Base-by-base conservation (phyloP, 1,284 basidiomycete species). In the Irpex sp. region DNA sequence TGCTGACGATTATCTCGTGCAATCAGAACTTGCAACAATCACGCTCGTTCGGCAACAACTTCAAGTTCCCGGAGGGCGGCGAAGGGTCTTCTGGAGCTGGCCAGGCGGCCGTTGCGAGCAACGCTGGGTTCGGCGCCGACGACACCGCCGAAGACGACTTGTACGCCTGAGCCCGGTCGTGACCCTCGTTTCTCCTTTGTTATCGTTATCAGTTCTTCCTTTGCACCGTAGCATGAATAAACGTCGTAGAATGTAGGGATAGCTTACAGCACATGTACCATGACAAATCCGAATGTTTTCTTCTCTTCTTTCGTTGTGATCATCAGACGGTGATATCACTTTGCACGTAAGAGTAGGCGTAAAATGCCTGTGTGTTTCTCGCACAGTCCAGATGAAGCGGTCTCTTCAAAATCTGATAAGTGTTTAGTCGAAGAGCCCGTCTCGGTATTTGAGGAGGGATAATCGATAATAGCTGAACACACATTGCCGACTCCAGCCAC, bases 51-150 rank as follows among this genome's bases (percentile, higher is more conserved):
- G 94, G 94, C 58, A 88, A 88, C 73, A 88, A 86, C 72, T 97
- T 97, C 87, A 94, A 93, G 81, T 99, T 99, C 94, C 97, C 97
- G 18, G 96, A 98, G 69, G 80, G 81, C 60, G 80, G 75, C 52
- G 80, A 77, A n/a, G 39, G 39, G 33, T 69, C 79, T 58, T 77
- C 82, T 58, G 77, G 79, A 48, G 78, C 75, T n/a, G 71, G 77
- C 12, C 78, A 74, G 21, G 73, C 78, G 6, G 68, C 82, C n/a
- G 52, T 35, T 10, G 73, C 82, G 45, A 84, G 86, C 56, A 93
- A 94, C 62, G 80, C 90, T 59, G 91, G 88, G 14, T 96, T 96
- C 76, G 80, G 83, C 35, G 52, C 52, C 16, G 88, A 91, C 65
- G 91, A 94, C 60, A 79, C 84, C 36, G 87, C 84, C 53, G 94